These are phyloP conservation scores for Gaultheria prostrata DNA, from an alignment of 148 eudicot species.

Conservation along the genomic window DNA sequence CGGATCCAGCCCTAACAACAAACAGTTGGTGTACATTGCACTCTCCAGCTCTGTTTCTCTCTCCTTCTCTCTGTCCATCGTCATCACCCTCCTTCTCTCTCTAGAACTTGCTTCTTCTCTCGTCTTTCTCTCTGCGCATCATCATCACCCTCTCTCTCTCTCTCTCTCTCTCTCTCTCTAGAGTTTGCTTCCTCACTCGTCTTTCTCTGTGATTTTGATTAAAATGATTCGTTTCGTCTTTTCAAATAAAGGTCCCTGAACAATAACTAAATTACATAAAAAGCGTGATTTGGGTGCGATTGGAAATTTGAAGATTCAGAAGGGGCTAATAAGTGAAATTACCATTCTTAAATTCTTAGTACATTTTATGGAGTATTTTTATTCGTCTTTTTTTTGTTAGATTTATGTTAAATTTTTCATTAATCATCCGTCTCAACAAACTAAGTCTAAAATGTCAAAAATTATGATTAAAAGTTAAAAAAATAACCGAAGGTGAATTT, in stretches of 20 bases:
- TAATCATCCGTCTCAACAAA: no score
- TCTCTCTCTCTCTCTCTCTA: neutral
- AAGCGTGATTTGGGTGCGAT: neutral
- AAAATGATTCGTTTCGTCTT: slow-evolving; percentile 13
- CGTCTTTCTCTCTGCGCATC: slow-evolving; percentile 16
- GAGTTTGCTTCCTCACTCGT: slow-evolving; percentile 10
- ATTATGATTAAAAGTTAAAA: no score
- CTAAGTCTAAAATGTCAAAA: no score
- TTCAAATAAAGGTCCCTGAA: slow-evolving; percentile 17
- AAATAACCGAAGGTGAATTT: no score
- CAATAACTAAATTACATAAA: neutral
- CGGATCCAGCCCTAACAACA: slow-evolving; percentile 90
- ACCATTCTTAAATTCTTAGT: no score
- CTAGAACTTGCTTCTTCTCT: slow-evolving; percentile 16
- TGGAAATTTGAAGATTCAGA: no score
- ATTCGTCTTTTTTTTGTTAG: no score
- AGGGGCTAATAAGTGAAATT: neutral
- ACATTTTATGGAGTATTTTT: no score
- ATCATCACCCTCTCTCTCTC: neutral
- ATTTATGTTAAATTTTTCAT: no score
- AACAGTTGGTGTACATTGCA: slow-evolving; percentile 94
- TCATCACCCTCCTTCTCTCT: slow-evolving; percentile 42
- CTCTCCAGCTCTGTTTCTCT: slow-evolving; percentile 96
- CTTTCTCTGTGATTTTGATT: slow-evolving; percentile 8
- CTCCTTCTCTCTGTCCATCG: slow-evolving; percentile 96